Base-by-base conservation (phyloP, 805 yeast genomes). In the Saturnispora dispora region DNA sequence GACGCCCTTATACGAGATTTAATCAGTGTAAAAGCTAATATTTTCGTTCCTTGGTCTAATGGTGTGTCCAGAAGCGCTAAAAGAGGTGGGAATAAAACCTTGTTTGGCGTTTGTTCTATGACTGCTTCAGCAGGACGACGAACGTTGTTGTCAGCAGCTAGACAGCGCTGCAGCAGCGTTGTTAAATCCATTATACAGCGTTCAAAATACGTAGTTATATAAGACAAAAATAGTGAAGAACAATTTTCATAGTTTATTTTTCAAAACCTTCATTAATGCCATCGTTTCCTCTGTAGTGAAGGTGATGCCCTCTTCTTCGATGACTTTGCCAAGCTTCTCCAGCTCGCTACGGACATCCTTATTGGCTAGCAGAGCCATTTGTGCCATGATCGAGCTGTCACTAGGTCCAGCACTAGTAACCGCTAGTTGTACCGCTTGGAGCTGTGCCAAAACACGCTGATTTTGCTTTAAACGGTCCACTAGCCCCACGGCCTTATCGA, bases 21-120 rank as follows among this genome's bases (percentile, higher is more conserved):
- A 65, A 88, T 79, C 65, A 80, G 88, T 4, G 91, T 82, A 0
- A 93, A 89, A 2, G 95, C 84, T 11, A 95, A 86, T 46, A 79
- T 70, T 58, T 82, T 77, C 47, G 85, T 73, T 23, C 73, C 77
- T 2, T 68, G 66, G 5, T 79, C 71, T 15, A 76, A 63, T 18
- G 65, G 55, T 10, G 60, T 57, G 23, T 71, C 64, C 53, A 77
- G 66, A 27, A 72, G 77, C 18, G 47, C 33, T 23, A 48, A 43
- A 18, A 48, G 43, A 15, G 43, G 47, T 18, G 47, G 43, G 5
- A 41, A 35, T 5, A 43, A 28, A 11, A 35, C 28, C 7, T 25
- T 32, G 18, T 43, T 42, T 20, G 39, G 40, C 6, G 30, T 22
- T 3, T 45, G 35, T 13, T 32, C 27, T 6, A 48, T 42, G 3